Evolutionary conservation across 768 basidiomycete genomes (phyloP).

Genomic region (Macrolepiota albuminosa): DNA sequence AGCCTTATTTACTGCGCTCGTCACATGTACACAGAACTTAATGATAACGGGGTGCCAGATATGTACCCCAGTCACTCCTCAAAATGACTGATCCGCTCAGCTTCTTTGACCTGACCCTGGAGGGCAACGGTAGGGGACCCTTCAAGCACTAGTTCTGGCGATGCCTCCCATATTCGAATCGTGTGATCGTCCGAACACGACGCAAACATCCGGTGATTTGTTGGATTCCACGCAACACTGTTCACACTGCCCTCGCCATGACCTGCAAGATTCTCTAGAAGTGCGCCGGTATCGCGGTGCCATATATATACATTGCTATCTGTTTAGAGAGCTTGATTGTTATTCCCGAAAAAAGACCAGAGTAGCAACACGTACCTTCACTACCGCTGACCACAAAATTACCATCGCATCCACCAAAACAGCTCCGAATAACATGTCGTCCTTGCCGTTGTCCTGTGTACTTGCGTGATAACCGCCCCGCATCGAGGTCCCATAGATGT

Average conservation of each 20-base stretch:
- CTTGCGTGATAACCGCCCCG: constrained; percentile 66
- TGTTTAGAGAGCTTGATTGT: constrained; percentile 27
- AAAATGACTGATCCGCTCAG: too few relatives aligned
- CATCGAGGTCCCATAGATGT: constrained; percentile 77
- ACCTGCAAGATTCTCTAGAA: constrained; percentile 85
- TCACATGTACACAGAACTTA: too few relatives aligned
- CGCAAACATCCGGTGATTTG: constrained; percentile 88
- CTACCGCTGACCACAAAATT: constrained; percentile 92
- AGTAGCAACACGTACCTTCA: constrained; percentile 61
- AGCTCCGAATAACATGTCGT: constrained; percentile 83
- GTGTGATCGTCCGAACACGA: constrained; percentile 92
- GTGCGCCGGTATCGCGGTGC: constrained; percentile 79
- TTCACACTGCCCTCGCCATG: constrained; percentile 92
- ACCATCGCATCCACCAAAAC: constrained; percentile 87
- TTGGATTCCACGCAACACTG: constrained; percentile 94
- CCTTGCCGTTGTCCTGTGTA: constrained; percentile 85
- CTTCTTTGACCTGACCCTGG: too few relatives aligned
- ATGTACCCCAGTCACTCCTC: too few relatives aligned
- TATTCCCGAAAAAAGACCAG: neutral
- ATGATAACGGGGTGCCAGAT: too few relatives aligned
- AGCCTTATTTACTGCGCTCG: too few relatives aligned
- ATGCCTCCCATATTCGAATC: constrained; percentile 86
- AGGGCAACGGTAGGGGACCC: constrained; percentile 1
- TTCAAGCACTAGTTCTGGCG: constrained; percentile 21
- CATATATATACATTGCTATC: constrained; percentile 94